Evolutionary conservation across 768 basidiomycete species (phyloP).

Genomic region (Amanita rimosa): DNA sequence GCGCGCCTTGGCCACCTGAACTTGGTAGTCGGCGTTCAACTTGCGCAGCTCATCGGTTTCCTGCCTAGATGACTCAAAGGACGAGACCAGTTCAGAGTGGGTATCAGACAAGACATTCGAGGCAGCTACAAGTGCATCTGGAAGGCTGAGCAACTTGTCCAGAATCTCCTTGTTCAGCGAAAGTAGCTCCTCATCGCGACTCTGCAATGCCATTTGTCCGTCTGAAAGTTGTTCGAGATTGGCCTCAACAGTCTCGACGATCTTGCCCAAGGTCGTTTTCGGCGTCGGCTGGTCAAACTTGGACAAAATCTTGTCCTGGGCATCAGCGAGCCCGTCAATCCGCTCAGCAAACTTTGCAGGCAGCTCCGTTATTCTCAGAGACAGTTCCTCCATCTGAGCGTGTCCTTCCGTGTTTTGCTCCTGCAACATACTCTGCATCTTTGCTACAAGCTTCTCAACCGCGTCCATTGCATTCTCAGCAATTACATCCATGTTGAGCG

Average conservation of each 20-base stretch:
- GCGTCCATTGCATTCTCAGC: slow-evolving; percentile 37
- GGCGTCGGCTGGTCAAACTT: slow-evolving; percentile 14
- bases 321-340: slow-evolving; percentile 5
- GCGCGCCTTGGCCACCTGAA: slow-evolving; percentile 67
- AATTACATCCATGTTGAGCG: slow-evolving; percentile 51
- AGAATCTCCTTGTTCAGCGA: slow-evolving; percentile 40
- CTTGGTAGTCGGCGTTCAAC: slow-evolving; percentile 56
- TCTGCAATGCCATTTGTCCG: slow-evolving; percentile 38
- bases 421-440: slow-evolving; percentile 8
- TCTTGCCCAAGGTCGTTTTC: slow-evolving; percentile 24
- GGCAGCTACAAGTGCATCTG: slow-evolving; percentile 43
- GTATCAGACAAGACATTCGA: slow-evolving; percentile 46
- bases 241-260: slow-evolving; percentile 40
- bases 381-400: not conserved
- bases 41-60: slow-evolving; percentile 65
- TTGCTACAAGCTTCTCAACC: slow-evolving; percentile 23
- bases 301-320: slow-evolving; percentile 23
- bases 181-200: slow-evolving; percentile 37
- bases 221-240: slow-evolving; percentile 21
- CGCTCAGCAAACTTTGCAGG: slow-evolving; percentile 4
- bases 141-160: slow-evolving; percentile 45
- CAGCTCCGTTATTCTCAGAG: not conserved
- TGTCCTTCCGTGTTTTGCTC: not conserved
- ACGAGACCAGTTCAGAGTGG: slow-evolving; percentile 49
- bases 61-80: slow-evolving; percentile 43